These are phyloP conservation scores for Arabidopsis suecica DNA, from an alignment of 345 rosid species.

Conservation along the genomic window DNA sequence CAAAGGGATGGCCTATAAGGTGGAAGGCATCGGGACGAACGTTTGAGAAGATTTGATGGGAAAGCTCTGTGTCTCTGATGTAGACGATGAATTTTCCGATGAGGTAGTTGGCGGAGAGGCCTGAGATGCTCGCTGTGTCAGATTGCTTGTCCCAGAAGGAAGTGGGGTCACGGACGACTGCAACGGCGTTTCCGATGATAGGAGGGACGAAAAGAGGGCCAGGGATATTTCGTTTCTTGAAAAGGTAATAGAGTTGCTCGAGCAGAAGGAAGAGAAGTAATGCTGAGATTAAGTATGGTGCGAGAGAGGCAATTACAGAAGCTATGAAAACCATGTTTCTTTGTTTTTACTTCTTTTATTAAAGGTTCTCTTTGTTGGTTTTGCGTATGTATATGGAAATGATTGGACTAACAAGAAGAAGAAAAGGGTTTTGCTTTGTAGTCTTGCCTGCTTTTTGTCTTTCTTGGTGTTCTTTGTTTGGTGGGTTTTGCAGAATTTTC, in stretches of 20 bases:
- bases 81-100: conserved; percentile 73
- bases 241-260: conserved; percentile 66
- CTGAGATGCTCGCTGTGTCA: conserved; percentile 40
- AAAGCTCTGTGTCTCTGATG: conserved; percentile 65
- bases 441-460: conserved; percentile 8
- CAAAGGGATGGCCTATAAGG: conserved; percentile 84
- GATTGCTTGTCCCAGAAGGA: conserved; percentile 80
- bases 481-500: conserved; percentile 34
- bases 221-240: conserved; percentile 60
- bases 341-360: neutral
- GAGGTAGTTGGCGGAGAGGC: conserved; percentile 72
- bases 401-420: neutral
- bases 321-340: conserved; percentile 16
- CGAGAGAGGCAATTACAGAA: conserved; percentile 14
- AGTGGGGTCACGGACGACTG: conserved; percentile 62
- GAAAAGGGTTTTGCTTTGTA: conserved; percentile 29
- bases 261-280: conserved; percentile 48
- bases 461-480: conserved; percentile 14
- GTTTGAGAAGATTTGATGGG: conserved; percentile 71
- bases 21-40: conserved; percentile 84
- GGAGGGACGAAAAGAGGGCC: conserved; percentile 73
- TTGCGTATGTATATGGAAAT: conserved; percentile 20
- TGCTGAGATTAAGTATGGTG: conserved; percentile 47
- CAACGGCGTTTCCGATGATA: conserved; percentile 63
- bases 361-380: neutral